A percentile compares a stretch with the other conserved stretches of the same genome.
Conservation (phyloP, 768 basidiomycete species). For the Boletus reticuloceps region DNA sequence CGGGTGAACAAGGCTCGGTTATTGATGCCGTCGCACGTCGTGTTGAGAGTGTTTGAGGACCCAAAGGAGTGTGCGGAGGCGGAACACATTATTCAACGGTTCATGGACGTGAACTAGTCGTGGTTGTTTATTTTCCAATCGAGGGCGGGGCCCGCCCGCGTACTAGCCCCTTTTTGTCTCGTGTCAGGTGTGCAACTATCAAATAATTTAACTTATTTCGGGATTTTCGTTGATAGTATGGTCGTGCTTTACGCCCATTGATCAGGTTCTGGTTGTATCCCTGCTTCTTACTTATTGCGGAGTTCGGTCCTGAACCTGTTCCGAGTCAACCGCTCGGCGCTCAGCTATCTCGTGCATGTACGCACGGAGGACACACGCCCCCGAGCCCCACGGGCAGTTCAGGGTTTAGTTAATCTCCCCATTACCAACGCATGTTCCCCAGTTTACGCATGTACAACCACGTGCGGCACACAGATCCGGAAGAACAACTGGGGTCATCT, state of each 20-base stretch:
- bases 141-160: background rate
- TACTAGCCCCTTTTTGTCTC: background rate
- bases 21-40: constrained; percentile 54
- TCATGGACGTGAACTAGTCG: constrained; percentile 1
- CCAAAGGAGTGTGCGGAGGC: constrained; percentile 71
- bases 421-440: background rate
- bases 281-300: background rate
- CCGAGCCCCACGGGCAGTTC: background rate
- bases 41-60: constrained; percentile 63
- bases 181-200: background rate
- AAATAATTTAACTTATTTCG: background rate
- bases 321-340: background rate
- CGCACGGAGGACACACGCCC: background rate
- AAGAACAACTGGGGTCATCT: background rate
- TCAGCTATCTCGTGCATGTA: background rate
- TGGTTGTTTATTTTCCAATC: background rate
- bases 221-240: background rate
- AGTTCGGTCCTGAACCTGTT: background rate
- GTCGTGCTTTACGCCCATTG: background rate
- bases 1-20: constrained; percentile 62
- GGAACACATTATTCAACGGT: constrained; percentile 36
- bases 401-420: background rate
- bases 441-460: background rate
- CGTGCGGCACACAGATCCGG: background rate
- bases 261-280: background rate